phyloP scores from a whole-genome alignment of 2,329 filamentous ascomycete genomes.

The Penicillium freii region DNA sequence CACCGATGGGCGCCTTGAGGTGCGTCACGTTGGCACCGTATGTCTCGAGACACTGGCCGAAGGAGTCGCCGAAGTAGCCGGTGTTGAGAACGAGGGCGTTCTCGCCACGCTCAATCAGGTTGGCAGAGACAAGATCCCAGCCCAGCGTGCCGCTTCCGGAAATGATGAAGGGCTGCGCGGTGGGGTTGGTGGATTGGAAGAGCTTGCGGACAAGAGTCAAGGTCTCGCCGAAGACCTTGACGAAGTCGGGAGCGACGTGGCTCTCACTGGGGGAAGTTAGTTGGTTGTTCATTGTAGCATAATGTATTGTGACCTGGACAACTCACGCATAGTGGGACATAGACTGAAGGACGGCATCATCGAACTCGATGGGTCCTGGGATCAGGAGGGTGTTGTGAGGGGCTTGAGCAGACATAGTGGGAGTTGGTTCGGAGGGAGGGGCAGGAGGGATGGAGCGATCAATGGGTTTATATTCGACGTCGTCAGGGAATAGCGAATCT shows the following conservation, averaged over 20 bases:
- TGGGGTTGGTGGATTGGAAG: slow-evolving; percentile 81
- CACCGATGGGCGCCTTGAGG: slow-evolving; percentile 83
- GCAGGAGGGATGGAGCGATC: slow-evolving; percentile 31
- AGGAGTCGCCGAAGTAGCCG: slow-evolving; percentile 95
- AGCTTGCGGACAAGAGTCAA: slow-evolving; percentile 85
- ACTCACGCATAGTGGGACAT: slow-evolving; percentile 79
- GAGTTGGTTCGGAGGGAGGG: slow-evolving; percentile 23
- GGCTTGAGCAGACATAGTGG: slow-evolving; percentile 58
- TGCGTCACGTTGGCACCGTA: slow-evolving; percentile 91
- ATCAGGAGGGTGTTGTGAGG: slow-evolving; percentile 79
- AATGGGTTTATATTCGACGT: slow-evolving; percentile 51
- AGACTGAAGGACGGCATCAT: slow-evolving; percentile 90
- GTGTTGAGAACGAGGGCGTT: slow-evolving; percentile 90
- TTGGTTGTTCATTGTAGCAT: slow-evolving; percentile 1
- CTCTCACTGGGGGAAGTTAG: slow-evolving; percentile 65
- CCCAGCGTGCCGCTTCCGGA: slow-evolving; percentile 93
- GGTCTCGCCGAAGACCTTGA: slow-evolving; percentile 86
- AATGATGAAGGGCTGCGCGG: slow-evolving; percentile 87
- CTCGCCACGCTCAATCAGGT: slow-evolving; percentile 84
- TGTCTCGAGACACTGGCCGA: slow-evolving; percentile 84
- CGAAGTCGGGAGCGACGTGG: slow-evolving; percentile 86
- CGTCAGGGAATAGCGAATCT: slow-evolving; percentile 51
- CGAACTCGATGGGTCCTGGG: slow-evolving; percentile 95
- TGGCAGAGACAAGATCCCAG: slow-evolving; percentile 95
- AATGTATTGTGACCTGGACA: neutral